Evolutionary conservation across 345 rosid genomes (phyloP).

Genomic region (Cardamine chenopodiifolia): DNA sequence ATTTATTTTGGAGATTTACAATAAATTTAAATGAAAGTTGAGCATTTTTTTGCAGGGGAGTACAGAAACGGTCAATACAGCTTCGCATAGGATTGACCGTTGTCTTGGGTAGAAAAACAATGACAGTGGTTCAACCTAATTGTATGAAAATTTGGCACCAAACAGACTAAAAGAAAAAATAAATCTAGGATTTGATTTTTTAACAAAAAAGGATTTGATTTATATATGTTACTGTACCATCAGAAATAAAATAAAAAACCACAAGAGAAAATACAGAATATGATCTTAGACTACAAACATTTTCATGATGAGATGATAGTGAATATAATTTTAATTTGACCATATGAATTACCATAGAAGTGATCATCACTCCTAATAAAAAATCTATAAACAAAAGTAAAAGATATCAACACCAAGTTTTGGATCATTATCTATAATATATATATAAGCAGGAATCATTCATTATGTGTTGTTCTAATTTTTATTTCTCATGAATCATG

Average conservation of each 20-base stretch:
- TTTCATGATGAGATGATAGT: background rate
- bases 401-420: background rate
- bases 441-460: background rate
- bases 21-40: background rate
- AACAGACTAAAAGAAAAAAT: constrained; percentile 13
- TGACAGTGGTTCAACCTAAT: constrained; percentile 24
- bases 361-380: background rate
- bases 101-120: background rate
- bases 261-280: background rate
- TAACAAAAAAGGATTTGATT: background rate
- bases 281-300: constrained; percentile 13
- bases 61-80: constrained; percentile 8
- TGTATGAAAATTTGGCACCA: constrained; percentile 15
- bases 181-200: background rate
- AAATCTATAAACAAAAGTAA: background rate
- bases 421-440: background rate
- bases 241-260: background rate
- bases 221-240: background rate
- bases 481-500: background rate
- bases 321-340: background rate
- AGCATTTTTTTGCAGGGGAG: background rate
- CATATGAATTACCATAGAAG: background rate
- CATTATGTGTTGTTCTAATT: constrained; percentile 3
- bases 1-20: background rate
- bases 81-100: background rate